Evolutionary conservation across 176 grass and related monocot species (phyloP).

Genomic region (Alloteropsis semialata): DNA sequence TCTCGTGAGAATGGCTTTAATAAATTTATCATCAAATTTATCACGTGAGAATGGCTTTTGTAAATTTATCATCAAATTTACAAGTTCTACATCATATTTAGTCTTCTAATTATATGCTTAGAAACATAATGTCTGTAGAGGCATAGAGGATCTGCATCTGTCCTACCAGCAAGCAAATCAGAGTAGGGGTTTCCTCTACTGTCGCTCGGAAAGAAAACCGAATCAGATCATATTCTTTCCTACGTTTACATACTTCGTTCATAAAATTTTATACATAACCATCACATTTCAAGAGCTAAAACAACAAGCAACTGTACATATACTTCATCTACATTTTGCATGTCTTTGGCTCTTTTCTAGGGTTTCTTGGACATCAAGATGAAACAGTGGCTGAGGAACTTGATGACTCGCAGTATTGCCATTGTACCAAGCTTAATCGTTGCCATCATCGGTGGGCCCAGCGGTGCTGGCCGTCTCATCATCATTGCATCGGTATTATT

Average conservation of each 20-base stretch:
- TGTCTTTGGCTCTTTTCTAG: conserved; percentile 16
- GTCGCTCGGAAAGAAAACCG: not conserved
- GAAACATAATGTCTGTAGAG: not conserved
- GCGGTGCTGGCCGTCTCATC: conserved; percentile 74
- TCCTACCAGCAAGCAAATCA: not conserved
- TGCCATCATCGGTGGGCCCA: conserved; percentile 62
- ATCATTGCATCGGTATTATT: conserved; percentile 74
- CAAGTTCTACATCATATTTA: not conserved
- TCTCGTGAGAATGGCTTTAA: not conserved
- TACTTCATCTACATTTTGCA: not conserved
- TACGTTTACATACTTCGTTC: too few species aligned
- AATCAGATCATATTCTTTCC: not conserved
- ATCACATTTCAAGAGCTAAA: not conserved
- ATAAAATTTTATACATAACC: too few species aligned
- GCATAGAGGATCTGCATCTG: not conserved
- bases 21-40: not conserved
- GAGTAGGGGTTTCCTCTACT: not conserved
- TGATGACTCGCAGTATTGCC: conserved; percentile 68
- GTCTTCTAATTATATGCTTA: not conserved
- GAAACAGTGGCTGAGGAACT: conserved; percentile 61
- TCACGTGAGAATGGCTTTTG: not conserved
- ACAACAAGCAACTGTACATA: not conserved
- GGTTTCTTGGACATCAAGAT: conserved; percentile 76
- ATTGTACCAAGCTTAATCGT: conserved; percentile 69
- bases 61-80: not conserved